Evolutionary conservation across 164 flowering plant genomes (phyloP).

Genomic region (Sedum album): DNA sequence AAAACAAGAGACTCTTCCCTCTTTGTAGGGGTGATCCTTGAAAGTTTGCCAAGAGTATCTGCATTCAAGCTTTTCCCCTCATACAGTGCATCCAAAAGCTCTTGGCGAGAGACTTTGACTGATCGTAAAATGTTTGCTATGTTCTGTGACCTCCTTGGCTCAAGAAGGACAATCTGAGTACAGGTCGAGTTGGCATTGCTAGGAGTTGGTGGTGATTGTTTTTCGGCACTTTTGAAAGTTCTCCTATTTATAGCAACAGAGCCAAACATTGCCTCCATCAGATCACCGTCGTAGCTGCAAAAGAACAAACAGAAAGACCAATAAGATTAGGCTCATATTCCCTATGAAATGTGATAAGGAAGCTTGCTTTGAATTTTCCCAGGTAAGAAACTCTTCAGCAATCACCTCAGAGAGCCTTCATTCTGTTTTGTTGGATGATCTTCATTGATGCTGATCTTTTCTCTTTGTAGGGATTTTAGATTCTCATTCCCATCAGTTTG

Average conservation of each 20-base stretch:
- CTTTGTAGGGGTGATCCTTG: constrained; percentile 32
- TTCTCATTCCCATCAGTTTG: constrained; percentile 34
- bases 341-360: neutral
- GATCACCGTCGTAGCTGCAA: constrained; percentile 68
- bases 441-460: constrained; percentile 49
- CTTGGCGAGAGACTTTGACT: constrained; percentile 26
- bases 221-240: constrained; percentile 30
- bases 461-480: constrained; percentile 90
- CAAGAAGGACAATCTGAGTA: constrained; percentile 25
- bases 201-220: constrained; percentile 17
- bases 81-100: constrained; percentile 28
- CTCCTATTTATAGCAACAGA: constrained; percentile 47
- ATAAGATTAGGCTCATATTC: neutral
- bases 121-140: constrained; percentile 47
- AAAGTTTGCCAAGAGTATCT: constrained; percentile 46
- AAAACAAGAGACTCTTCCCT: constrained; percentile 41
- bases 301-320: neutral
- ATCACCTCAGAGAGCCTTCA: constrained; percentile 77
- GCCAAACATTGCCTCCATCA: constrained; percentile 93
- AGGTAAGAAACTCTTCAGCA: neutral
- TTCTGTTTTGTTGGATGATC: constrained; percentile 77
- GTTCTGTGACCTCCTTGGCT: constrained; percentile 36
- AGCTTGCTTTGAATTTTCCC: neutral
- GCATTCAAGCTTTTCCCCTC: constrained; percentile 37
- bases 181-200: neutral